Evolutionary conservation across 441 rosid species (phyloP).

Genomic region (Cnidoscolus chayamansa): DNA sequence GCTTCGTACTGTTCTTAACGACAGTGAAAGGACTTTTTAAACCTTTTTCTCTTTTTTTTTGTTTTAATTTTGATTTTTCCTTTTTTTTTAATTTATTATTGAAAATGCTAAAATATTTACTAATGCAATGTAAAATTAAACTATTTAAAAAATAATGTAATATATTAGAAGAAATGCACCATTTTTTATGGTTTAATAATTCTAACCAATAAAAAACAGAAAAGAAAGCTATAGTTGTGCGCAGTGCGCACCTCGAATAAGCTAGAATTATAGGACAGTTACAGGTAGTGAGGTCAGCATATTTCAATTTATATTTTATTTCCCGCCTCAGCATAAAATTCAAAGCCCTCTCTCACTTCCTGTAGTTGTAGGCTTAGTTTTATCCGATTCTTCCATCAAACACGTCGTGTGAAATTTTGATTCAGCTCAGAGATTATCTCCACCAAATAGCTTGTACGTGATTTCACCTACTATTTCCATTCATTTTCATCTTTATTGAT

Average conservation of each 20-base stretch:
- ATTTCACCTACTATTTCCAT: background rate
- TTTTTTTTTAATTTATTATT: too few relatives aligned
- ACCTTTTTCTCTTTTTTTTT: too few relatives aligned
- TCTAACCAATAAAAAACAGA: too few relatives aligned
- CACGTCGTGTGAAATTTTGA: background rate
- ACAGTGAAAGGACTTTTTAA: too few relatives aligned
- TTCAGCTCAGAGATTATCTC: constrained; percentile 6
- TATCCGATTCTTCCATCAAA: constrained; percentile 12
- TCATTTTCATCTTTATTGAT: background rate
- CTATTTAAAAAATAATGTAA: too few relatives aligned
- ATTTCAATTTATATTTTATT: constrained; percentile 7
- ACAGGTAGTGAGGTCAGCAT: too few relatives aligned
- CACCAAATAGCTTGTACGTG: constrained; percentile 17
- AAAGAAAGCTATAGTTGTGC: background rate
- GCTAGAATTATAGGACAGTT: constrained; percentile 16
- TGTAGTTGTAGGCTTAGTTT: background rate
- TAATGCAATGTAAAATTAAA: too few relatives aligned
- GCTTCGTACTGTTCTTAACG: too few relatives aligned
- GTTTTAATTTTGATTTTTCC: too few relatives aligned
- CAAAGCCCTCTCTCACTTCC: background rate
- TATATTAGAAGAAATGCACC: too few relatives aligned
- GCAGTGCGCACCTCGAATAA: constrained; percentile 14
- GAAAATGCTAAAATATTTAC: too few relatives aligned
- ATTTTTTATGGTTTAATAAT: too few relatives aligned
- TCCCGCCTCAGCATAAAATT: constrained; percentile 27